Percentiles rank a stretch among this genome's conserved stretches.
Evolutionary conservation across 108 stramenopile genomes (phyloP).

Genomic region (Fragilariopsis cylindrus): DNA sequence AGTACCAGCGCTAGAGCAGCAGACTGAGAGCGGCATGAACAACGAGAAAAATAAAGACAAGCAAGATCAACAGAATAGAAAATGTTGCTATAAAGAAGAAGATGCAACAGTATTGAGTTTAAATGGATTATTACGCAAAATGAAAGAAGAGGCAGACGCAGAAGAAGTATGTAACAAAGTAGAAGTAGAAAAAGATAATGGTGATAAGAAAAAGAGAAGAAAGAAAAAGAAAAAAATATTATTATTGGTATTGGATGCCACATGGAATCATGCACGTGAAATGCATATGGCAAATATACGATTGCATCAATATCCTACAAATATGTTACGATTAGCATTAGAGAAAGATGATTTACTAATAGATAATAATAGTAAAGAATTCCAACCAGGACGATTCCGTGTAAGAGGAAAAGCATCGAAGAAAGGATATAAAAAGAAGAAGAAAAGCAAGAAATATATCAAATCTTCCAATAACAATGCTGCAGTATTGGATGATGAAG

Average conservation of each 20-base stretch:
- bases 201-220: background rate
- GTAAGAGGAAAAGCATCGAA: constrained; percentile 10
- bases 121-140: background rate
- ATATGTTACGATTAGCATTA: constrained; percentile 47
- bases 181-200: background rate
- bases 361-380: background rate
- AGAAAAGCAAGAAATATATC: background rate
- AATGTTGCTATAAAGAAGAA: background rate
- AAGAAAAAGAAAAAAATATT: constrained; percentile 35
- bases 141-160: background rate
- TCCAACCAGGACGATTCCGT: constrained; percentile 16
- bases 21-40: background rate
- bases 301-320: constrained; percentile 44
- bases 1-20: background rate
- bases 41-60: constrained; percentile 22
- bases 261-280: constrained; percentile 81
- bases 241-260: constrained; percentile 72
- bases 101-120: background rate
- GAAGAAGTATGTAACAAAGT: too few species aligned
- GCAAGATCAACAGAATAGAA: constrained; percentile 9
- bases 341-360: background rate
- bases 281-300: constrained; percentile 59
- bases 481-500: constrained; percentile 17
- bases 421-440: background rate
- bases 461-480: too few species aligned